Evolutionary conservation across 2,329 filamentous ascomycete species (phyloP).

Genomic region (Sclerotinia subarctica): DNA sequence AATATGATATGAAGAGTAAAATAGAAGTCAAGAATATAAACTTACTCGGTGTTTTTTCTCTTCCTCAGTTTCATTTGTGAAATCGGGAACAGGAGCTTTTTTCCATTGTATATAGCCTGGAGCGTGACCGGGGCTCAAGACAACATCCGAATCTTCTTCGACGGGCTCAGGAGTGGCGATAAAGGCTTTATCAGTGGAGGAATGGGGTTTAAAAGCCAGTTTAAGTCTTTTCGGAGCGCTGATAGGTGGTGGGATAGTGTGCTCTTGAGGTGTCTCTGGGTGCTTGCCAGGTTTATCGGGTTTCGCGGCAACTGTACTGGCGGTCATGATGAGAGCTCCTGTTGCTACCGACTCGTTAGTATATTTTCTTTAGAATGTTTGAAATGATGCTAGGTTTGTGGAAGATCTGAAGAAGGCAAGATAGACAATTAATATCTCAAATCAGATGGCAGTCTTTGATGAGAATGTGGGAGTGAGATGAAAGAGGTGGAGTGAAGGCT

Average conservation of each 20-base stretch:
- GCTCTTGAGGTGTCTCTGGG: not conserved
- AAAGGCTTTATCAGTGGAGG: accelerated
- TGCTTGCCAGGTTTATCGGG: not conserved
- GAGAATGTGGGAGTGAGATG: not conserved
- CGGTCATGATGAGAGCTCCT: not conserved
- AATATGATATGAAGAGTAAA: not conserved
- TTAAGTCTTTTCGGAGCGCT: not conserved
- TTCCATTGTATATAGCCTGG: slow-evolving; percentile 5
- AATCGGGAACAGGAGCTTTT: not conserved
- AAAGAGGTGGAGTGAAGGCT: not conserved
- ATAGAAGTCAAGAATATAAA: not conserved
- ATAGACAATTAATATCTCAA: not conserved
- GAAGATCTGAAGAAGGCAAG: not conserved
- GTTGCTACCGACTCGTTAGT: not conserved
- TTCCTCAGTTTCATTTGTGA: not conserved
- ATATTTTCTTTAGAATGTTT: not conserved
- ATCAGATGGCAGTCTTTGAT: not conserved
- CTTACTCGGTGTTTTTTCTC: slow-evolving; percentile 1
- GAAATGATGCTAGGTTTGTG: not conserved
- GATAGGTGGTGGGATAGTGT: not conserved
- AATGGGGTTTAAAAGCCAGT: not conserved
- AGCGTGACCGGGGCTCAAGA: not conserved
- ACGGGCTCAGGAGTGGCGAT: not conserved
- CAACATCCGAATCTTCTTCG: not conserved
- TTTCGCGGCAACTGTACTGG: accelerated